Conservation (phyloP, 495 filamentous ascomycete genomes). For the Xylaria cubensis region DNA sequence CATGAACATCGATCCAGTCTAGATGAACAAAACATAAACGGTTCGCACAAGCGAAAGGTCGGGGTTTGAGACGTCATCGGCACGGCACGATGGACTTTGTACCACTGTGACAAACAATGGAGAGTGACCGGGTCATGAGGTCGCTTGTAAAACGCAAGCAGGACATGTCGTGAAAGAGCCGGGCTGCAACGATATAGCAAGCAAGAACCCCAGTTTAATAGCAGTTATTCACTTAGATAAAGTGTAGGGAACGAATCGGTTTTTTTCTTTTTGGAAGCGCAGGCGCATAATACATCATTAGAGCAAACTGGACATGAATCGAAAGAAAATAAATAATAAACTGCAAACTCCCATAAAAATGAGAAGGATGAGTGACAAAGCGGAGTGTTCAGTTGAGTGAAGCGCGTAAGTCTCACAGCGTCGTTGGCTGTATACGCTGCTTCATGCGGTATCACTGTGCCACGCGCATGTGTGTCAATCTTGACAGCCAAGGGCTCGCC, state of each 20-base stretch:
- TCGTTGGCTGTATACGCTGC: too few relatives aligned
- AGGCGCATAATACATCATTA: neutral
- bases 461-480: too few relatives aligned
- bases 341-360: neutral
- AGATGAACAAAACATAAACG: neutral
- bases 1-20: slow-evolving; percentile 28
- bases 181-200: neutral
- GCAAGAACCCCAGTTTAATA: neutral
- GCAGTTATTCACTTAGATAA: neutral
- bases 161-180: neutral
- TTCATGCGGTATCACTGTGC: neutral
- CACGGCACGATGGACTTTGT: neutral
- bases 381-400: neutral
- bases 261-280: neutral
- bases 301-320: neutral
- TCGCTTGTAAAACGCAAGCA: neutral
- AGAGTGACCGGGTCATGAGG: neutral
- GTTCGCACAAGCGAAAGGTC: neutral
- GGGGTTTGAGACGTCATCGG: neutral
- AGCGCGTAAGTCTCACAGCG: too few relatives aligned
- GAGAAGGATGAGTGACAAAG: neutral
- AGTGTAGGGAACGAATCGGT: neutral
- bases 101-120: neutral
- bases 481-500: too few relatives aligned
- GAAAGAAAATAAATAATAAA: neutral